A percentile compares a stretch with the other conserved stretches of the same genome.
phyloP scores from a whole-genome alignment of 2,329 filamentous ascomycete species.

The Colletotrichum salicis region DNA sequence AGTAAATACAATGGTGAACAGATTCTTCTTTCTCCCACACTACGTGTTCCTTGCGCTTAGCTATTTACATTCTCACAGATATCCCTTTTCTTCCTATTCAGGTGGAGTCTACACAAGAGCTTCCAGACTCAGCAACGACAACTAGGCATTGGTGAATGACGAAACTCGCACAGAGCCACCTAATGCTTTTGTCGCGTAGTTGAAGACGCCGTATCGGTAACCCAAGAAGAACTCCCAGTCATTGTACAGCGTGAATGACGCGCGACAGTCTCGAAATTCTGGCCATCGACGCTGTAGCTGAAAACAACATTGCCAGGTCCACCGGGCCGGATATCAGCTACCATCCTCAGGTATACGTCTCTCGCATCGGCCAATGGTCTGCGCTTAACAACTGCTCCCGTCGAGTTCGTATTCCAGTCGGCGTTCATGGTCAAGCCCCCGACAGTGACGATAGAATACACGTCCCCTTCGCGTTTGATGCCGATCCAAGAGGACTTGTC shows the following conservation, averaged over 20 bases:
- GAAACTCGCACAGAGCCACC: slow-evolving; percentile 35
- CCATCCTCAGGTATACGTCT: slow-evolving; percentile 38
- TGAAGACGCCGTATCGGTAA: slow-evolving; percentile 60
- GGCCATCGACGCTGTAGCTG: slow-evolving; percentile 57
- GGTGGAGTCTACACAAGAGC: neutral
- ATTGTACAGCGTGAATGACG: slow-evolving; percentile 47
- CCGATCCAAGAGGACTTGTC: slow-evolving; percentile 62
- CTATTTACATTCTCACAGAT: too few relatives aligned
- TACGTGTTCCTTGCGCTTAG: too few relatives aligned
- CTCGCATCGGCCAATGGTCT: neutral
- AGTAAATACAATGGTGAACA: neutral
- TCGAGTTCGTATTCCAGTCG: neutral
- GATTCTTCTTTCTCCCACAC: too few relatives aligned
- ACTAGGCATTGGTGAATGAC: slow-evolving; percentile 6
- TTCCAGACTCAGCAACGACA: neutral
- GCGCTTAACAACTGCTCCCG: neutral
- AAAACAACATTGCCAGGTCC: slow-evolving; percentile 30
- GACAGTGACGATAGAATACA: slow-evolving; percentile 38
- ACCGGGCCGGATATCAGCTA: slow-evolving; percentile 38
- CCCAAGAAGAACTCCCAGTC: slow-evolving; percentile 59
- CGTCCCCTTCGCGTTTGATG: slow-evolving; percentile 49
- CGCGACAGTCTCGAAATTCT: slow-evolving; percentile 48
- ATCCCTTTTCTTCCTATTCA: too few relatives aligned
- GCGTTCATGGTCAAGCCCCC: slow-evolving; percentile 6
- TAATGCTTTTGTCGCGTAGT: slow-evolving; percentile 53